Conservation (phyloP, 2,329 filamentous ascomycete genomes). For the Sclerotinia nivalis region DNA sequence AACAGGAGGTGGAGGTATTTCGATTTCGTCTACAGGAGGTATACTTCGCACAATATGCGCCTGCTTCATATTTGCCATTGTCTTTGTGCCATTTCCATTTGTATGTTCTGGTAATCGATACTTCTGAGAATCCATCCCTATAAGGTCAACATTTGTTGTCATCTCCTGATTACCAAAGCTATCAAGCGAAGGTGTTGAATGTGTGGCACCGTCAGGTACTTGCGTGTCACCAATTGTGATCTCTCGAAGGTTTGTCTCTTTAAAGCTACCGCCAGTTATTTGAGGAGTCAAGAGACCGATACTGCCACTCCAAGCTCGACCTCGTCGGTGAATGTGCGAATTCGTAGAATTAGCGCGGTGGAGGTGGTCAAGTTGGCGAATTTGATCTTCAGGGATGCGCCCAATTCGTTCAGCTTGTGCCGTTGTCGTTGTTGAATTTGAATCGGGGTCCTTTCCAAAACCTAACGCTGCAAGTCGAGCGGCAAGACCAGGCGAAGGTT, state of each 20-base stretch:
- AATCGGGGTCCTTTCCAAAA: constrained; percentile 48
- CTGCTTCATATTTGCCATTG: constrained; percentile 56
- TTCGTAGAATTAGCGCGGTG: constrained; percentile 57
- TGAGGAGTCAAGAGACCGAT: constrained; percentile 44
- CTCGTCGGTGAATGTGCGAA: constrained; percentile 61
- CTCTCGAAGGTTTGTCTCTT: constrained; percentile 30
- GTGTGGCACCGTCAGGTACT: constrained; percentile 35
- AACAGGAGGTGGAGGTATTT: constrained; percentile 46
- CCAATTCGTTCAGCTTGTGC: constrained; percentile 55
- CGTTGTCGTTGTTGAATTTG: constrained; percentile 26
- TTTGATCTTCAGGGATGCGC: constrained; percentile 68
- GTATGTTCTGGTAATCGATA: constrained; percentile 71
- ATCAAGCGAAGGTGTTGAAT: constrained; percentile 32
- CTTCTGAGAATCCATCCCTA: constrained; percentile 72
- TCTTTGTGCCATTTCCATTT: constrained; percentile 67
- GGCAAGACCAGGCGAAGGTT: constrained; percentile 64
- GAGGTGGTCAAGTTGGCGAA: constrained; percentile 67
- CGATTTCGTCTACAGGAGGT: constrained; percentile 42
- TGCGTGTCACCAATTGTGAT: constrained; percentile 32
- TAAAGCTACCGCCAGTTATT: constrained; percentile 35
- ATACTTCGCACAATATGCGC: constrained; percentile 57
- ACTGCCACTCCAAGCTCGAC: constrained; percentile 71
- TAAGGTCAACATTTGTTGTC: constrained; percentile 43
- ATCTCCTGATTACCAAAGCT: constrained; percentile 36
- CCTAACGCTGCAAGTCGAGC: constrained; percentile 65